Evolutionary conservation across 208 protist genomes (phyloP).

Genomic region (Leishmania turanica): DNA sequence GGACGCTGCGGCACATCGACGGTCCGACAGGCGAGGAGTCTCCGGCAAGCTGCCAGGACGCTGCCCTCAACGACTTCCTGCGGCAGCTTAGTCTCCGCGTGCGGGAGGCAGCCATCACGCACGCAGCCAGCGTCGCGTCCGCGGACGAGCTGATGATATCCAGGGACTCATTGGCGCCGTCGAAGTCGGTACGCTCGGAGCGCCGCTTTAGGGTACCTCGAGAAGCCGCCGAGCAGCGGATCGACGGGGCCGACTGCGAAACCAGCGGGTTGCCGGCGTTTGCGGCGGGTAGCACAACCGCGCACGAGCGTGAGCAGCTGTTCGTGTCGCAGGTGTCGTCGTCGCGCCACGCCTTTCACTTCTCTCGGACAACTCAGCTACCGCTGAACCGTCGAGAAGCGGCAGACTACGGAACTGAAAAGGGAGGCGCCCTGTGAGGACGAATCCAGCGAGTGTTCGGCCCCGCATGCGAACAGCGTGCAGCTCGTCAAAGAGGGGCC

Average conservation of each 20-base stretch:
- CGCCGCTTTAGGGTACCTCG: neutral
- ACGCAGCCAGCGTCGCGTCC: constrained; percentile 1
- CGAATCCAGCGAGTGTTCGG: neutral
- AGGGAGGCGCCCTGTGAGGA: neutral
- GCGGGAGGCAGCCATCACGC: neutral
- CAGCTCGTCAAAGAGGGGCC: neutral
- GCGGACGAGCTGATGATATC: constrained; percentile 15
- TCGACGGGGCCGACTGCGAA: neutral
- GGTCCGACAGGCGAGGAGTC: constrained; percentile 6
- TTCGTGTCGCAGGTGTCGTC: constrained; percentile 68
- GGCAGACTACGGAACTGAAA: constrained; percentile 24
- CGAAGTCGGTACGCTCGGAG: constrained; percentile 12
- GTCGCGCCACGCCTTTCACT: neutral
- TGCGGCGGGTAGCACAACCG: constrained; percentile 32
- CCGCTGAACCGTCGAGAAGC: constrained; percentile 1
- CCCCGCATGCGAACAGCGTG: neutral
- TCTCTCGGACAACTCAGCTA: constrained; percentile 1
- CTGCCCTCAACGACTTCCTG: constrained; percentile 34
- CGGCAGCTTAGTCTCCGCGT: constrained; percentile 28
- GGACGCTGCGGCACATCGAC: constrained; percentile 35
- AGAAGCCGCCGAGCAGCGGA: constrained; percentile 7
- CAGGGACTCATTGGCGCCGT: constrained; percentile 7
- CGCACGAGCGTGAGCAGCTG: constrained; percentile 70
- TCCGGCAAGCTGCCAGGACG: constrained; percentile 8
- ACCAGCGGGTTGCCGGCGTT: constrained; percentile 14